These are phyloP conservation scores for Termitomyces titanicus DNA, from an alignment of 768 basidiomycete genomes.

Conservation along the genomic window DNA sequence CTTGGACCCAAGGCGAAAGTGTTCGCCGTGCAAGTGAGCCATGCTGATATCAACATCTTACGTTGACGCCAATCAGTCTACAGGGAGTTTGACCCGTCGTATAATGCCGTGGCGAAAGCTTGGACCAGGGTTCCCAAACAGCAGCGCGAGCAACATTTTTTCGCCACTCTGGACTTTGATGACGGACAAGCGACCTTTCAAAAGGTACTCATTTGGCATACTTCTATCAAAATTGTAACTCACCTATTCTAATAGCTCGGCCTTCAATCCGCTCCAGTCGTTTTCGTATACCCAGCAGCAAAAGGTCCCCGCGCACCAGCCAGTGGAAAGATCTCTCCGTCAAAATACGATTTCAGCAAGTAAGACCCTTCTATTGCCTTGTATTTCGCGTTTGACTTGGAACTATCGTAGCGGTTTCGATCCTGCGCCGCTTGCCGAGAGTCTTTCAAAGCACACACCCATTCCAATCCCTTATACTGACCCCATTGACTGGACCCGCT, in stretches of 20 bases:
- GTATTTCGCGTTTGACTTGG: not conserved
- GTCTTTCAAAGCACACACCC: slow-evolving; percentile 72
- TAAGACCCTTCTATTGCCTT: slow-evolving; percentile 27
- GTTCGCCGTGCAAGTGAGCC: slow-evolving; percentile 88
- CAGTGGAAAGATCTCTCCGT: slow-evolving; percentile 49
- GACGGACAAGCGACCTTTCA: slow-evolving; percentile 74
- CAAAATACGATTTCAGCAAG: slow-evolving; percentile 79
- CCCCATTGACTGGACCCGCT: slow-evolving; percentile 71
- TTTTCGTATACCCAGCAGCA: slow-evolving; percentile 70
- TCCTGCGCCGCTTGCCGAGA: slow-evolving; percentile 69
- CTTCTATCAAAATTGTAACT: not conserved
- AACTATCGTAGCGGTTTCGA: slow-evolving; percentile 69
- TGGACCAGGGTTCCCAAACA: slow-evolving; percentile 63
- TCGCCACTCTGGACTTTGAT: slow-evolving; percentile 88
- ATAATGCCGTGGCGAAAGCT: slow-evolving; percentile 77
- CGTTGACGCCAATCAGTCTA: slow-evolving; percentile 5
- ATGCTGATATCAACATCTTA: not conserved
- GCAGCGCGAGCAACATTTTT: slow-evolving; percentile 84
- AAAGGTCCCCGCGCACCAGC: slow-evolving; percentile 66
- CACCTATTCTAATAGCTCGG: slow-evolving; percentile 58
- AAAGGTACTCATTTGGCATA: slow-evolving; percentile 44
- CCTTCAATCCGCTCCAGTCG: slow-evolving; percentile 79
- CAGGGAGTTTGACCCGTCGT: slow-evolving; percentile 86
- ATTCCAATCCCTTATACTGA: slow-evolving; percentile 77
- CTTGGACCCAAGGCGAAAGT: slow-evolving; percentile 73